Evolutionary conservation across 2,329 filamentous ascomycete species (phyloP).

Genomic region (Leptosphaerulina australis): DNA sequence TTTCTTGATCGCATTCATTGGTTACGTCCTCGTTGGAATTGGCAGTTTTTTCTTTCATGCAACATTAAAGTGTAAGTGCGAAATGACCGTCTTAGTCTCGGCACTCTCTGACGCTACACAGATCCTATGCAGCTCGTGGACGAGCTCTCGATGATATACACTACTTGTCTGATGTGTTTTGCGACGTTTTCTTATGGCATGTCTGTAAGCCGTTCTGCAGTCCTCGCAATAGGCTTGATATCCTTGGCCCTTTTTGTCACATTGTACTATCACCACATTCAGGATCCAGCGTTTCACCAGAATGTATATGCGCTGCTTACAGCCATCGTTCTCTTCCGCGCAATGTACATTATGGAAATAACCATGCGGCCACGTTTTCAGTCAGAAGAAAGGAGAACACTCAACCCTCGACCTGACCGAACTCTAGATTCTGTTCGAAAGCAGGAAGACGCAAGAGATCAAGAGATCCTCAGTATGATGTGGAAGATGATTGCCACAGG

Average conservation of each 20-base stretch:
- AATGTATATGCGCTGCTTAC: slow-evolving; percentile 77
- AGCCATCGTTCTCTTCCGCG: slow-evolving; percentile 70
- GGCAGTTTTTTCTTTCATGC: slow-evolving; percentile 69
- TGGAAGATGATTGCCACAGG: slow-evolving; percentile 76
- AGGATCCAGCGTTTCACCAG: slow-evolving; percentile 84
- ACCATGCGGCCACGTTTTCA: slow-evolving; percentile 64
- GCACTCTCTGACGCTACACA: slow-evolving; percentile 59
- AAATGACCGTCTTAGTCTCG: not conserved
- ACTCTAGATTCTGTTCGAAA: slow-evolving; percentile 48
- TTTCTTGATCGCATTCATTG: slow-evolving; percentile 70
- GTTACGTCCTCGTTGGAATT: slow-evolving; percentile 65
- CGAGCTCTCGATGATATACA: slow-evolving; percentile 75
- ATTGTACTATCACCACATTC: slow-evolving; percentile 78
- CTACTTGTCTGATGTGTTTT: slow-evolving; percentile 70
- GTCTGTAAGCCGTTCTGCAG: slow-evolving; percentile 56
- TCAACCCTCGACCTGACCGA: slow-evolving; percentile 31
- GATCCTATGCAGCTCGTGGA: slow-evolving; percentile 75
- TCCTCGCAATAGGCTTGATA: slow-evolving; percentile 64
- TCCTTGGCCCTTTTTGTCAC: slow-evolving; percentile 69
- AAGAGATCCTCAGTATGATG: slow-evolving; percentile 68
- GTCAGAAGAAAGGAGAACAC: slow-evolving; percentile 48
- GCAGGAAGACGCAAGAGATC: slow-evolving; percentile 61
- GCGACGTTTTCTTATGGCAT: slow-evolving; percentile 76
- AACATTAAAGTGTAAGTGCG: slow-evolving; percentile 63
- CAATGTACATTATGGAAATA: slow-evolving; percentile 77